Conservation (phyloP, 345 rosid genomes). For the Pugionium dolabratum region DNA sequence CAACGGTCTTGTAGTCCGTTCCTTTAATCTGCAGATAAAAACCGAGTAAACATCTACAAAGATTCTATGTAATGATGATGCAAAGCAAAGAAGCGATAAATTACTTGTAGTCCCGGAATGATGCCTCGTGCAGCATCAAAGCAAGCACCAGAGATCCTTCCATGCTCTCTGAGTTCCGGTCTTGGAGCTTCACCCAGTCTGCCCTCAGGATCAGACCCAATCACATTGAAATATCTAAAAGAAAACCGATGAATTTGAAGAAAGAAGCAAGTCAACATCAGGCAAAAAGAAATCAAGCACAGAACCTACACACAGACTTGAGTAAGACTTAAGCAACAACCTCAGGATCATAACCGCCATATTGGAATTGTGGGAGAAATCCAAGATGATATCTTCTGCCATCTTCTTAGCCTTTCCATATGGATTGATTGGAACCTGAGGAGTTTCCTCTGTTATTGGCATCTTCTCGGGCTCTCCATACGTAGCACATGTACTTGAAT, state of each 20-base stretch:
- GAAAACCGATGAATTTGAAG: not conserved
- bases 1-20: constrained; percentile 58
- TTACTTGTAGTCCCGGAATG: constrained; percentile 53
- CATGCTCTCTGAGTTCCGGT: constrained; percentile 59
- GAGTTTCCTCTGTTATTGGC: constrained; percentile 60
- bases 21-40: constrained; percentile 52
- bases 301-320: not conserved
- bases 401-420: constrained; percentile 67
- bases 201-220: constrained; percentile 65
- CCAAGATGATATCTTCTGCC: constrained; percentile 66
- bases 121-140: constrained; percentile 69
- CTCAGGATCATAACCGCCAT: constrained; percentile 68
- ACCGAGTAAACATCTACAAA: not conserved
- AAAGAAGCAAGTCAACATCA: not conserved
- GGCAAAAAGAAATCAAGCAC: not conserved
- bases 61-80: constrained; percentile 3
- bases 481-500: constrained; percentile 47
- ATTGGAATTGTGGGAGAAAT: constrained; percentile 52
- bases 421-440: constrained; percentile 56
- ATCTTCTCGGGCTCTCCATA: too few species aligned
- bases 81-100: not conserved
- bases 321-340: constrained; percentile 33
- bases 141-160: constrained; percentile 64
- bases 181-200: constrained; percentile 68
- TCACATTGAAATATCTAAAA: constrained; percentile 61